phyloP scores from a whole-genome alignment of 2,329 filamentous ascomycete genomes.

The Ophiocordyceps robertsii region DNA sequence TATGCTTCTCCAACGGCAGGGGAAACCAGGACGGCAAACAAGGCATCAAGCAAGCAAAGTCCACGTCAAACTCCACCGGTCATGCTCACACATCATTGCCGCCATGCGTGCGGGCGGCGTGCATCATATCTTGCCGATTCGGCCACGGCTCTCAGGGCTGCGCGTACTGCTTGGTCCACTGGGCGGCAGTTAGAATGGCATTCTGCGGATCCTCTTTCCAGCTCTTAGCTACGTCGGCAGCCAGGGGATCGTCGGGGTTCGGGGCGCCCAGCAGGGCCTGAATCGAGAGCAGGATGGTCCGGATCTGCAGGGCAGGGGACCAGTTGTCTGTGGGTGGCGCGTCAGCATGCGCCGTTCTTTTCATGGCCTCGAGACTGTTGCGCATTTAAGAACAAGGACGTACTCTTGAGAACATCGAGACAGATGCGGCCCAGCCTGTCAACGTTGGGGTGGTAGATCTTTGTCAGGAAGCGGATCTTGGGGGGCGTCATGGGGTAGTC shows the following conservation, averaged over 20 bases:
- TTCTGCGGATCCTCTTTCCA: conserved; percentile 96
- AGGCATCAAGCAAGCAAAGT: not conserved
- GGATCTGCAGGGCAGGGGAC: conserved; percentile 95
- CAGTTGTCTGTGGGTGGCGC: conserved; percentile 62
- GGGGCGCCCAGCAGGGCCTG: conserved; percentile 91
- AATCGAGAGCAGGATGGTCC: conserved; percentile 96
- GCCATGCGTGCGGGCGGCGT: not conserved
- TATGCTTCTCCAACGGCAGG: conserved; percentile 1
- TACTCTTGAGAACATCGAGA: conserved; percentile 93
- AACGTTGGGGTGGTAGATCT: conserved; percentile 99
- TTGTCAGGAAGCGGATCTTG: conserved; percentile 96
- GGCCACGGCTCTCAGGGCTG: conserved; percentile 19
- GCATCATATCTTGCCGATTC: not conserved
- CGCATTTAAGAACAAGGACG: conserved; percentile 10
- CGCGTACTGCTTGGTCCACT: conserved; percentile 84
- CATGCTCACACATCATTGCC: conserved; percentile 6
- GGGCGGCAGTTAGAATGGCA: conserved; percentile 80
- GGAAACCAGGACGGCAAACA: conserved; percentile 1
- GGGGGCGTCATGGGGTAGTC: conserved; percentile 99
- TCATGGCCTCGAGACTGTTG: not conserved
- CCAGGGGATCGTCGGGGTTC: conserved; percentile 96
- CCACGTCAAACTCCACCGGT: conserved; percentile 9
- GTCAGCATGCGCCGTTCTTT: not conserved
- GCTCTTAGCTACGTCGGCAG: conserved; percentile 90
- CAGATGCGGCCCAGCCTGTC: conserved; percentile 96